phyloP scores from a whole-genome alignment of 306 rosid genomes.

The Vicia villosa region DNA sequence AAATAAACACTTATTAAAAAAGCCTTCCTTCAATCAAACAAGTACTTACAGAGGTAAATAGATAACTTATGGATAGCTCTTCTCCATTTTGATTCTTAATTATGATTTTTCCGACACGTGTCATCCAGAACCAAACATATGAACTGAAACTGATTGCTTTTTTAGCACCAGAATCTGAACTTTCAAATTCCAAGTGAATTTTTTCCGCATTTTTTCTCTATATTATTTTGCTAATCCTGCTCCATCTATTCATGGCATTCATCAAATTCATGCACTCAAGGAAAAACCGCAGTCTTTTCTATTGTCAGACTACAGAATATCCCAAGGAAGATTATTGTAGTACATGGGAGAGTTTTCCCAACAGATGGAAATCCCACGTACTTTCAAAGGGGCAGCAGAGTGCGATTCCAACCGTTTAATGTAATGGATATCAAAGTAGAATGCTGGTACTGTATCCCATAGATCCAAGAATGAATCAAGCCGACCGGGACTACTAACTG shows the following conservation, averaged over 20 bases:
- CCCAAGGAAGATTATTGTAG: constrained; percentile 81
- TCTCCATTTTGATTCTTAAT: not conserved
- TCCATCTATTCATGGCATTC: constrained; percentile 68
- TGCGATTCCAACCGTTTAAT: constrained; percentile 66
- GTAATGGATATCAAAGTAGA: constrained; percentile 83
- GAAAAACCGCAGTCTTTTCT: constrained; percentile 44
- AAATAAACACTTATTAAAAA: constrained; percentile 38
- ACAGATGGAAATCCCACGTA: constrained; percentile 86
- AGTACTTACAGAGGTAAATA: not conserved
- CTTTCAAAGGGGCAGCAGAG: constrained; percentile 70
- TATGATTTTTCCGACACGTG: too few species aligned
- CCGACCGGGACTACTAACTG: constrained; percentile 66
- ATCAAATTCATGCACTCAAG: constrained; percentile 51
- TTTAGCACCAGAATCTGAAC: constrained; percentile 82
- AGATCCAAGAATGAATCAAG: constrained; percentile 85
- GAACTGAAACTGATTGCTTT: constrained; percentile 69
- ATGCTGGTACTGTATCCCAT: constrained; percentile 71
- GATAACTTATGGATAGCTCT: not conserved
- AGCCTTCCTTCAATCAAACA: not conserved
- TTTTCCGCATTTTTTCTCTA: constrained; percentile 60
- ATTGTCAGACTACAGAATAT: constrained; percentile 61
- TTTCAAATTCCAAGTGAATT: constrained; percentile 89
- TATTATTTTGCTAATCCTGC: constrained; percentile 66
- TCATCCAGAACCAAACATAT: constrained; percentile 71
- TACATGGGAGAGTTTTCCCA: constrained; percentile 90